Base-by-base conservation (phyloP, 2,329 filamentous ascomycete species). In the Colletotrichum sp. region DNA sequence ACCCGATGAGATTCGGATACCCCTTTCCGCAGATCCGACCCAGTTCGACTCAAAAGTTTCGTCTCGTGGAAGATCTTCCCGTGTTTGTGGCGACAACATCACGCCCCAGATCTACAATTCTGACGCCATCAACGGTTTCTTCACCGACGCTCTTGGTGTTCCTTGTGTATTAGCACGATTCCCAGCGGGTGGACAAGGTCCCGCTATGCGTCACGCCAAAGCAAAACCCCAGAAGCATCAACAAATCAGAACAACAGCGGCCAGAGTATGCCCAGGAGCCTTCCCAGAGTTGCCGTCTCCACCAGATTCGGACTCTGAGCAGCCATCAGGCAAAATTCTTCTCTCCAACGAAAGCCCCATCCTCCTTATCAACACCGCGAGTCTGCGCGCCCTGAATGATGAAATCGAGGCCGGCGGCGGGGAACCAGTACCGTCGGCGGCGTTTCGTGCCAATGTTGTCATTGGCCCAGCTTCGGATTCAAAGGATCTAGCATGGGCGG, bases 331-430 rank as follows among this genome's bases (percentile, higher is more conserved):
- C 83, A 89, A 92, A 5, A 96, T 98, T 38, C 86, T 97, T 0
- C 87, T 99, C 4, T 94, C 96, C 28, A 99, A 99, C 82, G 97
- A 98, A 84, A 98, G 95, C 69, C 96, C 97, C 0, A 97, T 99
- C 59, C 89, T 99, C 1, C 91, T 95, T 62, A 93, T 98, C 71
- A 95, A 95, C 24, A 90, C 92, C 69, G 92, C 94, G 12, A 98
- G 96, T 78, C 90, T 98, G 63, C 92, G 95, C 62, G 90, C 89
- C 3, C 85, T 98, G 9, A 98, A 98, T 80, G 86, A 90, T 75
- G 87, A 91, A 14, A 97, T 98, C 79, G 89, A 86, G 69, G 83
- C 85, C 5, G 88, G 86, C n/a, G 90, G 90, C 24, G 91, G 91
- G n/a, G 92, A 89, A 76, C 87, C 90, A 0, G 92, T 96, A 4